A percentile compares a stretch with the other conserved stretches of the same genome.
These are phyloP conservation scores for Pistacia vera DNA, from an alignment of 345 rosid genomes.

Conservation along the genomic window DNA sequence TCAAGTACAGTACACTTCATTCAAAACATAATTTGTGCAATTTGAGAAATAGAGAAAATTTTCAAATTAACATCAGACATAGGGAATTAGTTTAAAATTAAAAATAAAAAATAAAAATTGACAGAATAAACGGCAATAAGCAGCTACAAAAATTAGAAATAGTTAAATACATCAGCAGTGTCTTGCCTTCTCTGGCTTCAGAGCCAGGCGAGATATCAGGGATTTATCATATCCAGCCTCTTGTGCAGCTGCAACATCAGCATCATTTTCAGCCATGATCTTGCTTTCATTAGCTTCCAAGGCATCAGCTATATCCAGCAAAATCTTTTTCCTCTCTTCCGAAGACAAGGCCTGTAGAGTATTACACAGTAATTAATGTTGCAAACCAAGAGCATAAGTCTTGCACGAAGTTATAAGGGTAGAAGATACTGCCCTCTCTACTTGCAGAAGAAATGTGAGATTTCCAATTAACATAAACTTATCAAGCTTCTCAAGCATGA, in stretches of 20 bases:
- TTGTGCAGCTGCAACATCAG: constrained; percentile 83
- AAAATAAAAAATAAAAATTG: neutral
- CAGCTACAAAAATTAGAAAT: neutral
- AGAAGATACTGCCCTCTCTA: constrained; percentile 5
- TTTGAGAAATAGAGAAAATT: neutral
- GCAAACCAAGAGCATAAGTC: neutral
- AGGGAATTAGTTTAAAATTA: neutral
- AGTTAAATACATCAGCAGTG: neutral
- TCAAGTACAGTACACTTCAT: constrained; percentile 14
- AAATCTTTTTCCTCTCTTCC: constrained; percentile 68
- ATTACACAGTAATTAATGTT: constrained; percentile 15
- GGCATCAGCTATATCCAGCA: constrained; percentile 81
- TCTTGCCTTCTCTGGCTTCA: constrained; percentile 91
- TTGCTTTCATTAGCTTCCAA: constrained; percentile 74
- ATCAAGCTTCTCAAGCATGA: neutral
- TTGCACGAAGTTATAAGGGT: neutral
- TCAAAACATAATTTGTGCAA: constrained; percentile 13
- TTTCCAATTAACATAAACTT: constrained; percentile 11
- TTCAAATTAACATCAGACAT: neutral
- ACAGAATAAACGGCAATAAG: constrained; percentile 13
- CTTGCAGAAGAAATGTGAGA: constrained; percentile 13
- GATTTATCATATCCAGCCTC: constrained; percentile 75
- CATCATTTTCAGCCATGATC: constrained; percentile 71
- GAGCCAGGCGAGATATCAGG: constrained; percentile 73
- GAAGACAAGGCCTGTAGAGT: constrained; percentile 65